Conservation (phyloP, 2,329 filamentous ascomycete genomes). For the Diatrype stigma region DNA sequence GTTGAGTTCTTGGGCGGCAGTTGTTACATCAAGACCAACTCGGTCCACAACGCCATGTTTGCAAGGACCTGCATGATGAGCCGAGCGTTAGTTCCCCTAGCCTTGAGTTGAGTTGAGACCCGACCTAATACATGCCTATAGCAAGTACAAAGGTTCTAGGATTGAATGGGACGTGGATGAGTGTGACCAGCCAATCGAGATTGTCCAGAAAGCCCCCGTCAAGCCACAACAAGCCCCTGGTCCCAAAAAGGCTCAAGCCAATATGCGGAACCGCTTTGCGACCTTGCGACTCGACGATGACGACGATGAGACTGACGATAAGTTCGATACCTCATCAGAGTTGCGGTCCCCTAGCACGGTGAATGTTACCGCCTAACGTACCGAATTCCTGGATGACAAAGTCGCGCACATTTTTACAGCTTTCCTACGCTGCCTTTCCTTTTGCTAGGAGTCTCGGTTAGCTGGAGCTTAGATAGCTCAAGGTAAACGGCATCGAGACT, state of each 20-base stretch:
- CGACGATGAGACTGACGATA: slow-evolving; percentile 25
- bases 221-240: slow-evolving; percentile 9
- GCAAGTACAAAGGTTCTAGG: slow-evolving; percentile 64
- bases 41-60: slow-evolving; percentile 69
- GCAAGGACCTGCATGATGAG: slow-evolving; percentile 76
- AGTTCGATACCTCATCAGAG: slow-evolving; percentile 27
- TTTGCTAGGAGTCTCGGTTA: not conserved
- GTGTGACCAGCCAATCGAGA: slow-evolving; percentile 57
- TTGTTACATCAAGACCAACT: slow-evolving; percentile 71
- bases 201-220: slow-evolving; percentile 18
- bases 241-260: slow-evolving; percentile 8
- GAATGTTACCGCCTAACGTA: slow-evolving; percentile 15
- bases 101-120: slow-evolving; percentile 1
- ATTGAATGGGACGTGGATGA: slow-evolving; percentile 72
- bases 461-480: not conserved
- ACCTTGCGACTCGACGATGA: slow-evolving; percentile 25
- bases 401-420: not conserved
- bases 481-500: not conserved
- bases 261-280: slow-evolving; percentile 23
- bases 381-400: not conserved
- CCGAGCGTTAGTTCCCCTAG: slow-evolving; percentile 38
- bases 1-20: slow-evolving; percentile 55
- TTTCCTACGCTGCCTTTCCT: not conserved
- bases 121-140: slow-evolving; percentile 31
- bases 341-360: slow-evolving; percentile 24